Evolutionary conservation across 1,284 basidiomycete genomes (phyloP).

Genomic region (Sporisorium scitamineum): DNA sequence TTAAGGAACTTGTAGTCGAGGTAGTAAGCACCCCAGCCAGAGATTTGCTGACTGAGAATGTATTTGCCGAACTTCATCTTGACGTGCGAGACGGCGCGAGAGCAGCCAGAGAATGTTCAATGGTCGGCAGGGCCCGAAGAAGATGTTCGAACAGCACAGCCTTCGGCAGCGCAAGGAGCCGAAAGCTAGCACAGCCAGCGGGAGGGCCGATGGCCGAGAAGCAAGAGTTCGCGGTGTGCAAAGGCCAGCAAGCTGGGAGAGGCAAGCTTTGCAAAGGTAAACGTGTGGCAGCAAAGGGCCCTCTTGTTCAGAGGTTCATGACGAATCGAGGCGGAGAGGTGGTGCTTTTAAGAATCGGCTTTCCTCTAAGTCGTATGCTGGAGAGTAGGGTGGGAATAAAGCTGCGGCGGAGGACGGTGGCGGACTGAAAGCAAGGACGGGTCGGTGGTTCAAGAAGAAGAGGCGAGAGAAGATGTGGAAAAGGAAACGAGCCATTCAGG

Average conservation of each 20-base stretch:
- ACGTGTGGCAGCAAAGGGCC: not conserved
- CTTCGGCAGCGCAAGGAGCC: not conserved
- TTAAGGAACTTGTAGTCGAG: constrained; percentile 98
- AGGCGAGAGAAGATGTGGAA: not conserved
- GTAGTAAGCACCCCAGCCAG: constrained; percentile 96
- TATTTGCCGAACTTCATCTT: constrained; percentile 91
- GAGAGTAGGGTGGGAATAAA: not conserved
- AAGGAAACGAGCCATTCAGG: not conserved
- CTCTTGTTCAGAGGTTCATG: not conserved
- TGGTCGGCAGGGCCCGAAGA: no score
- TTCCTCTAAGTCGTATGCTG: not conserved
- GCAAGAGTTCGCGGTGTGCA: not conserved
- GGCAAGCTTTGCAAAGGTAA: no score
- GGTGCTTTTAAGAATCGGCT: not conserved
- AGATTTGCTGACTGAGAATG: constrained; percentile 94
- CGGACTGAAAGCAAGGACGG: not conserved
- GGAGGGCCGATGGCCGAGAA: not conserved
- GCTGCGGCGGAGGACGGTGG: not conserved
- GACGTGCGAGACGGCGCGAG: not conserved
- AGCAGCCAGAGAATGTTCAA: not conserved
- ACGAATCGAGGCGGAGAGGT: not conserved
- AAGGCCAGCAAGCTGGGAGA: not conserved
- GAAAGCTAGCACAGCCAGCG: constrained; percentile 2
- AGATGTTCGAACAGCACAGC: not conserved
- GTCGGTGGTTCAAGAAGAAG: not conserved